Evolutionary conservation across 805 yeast genomes (phyloP).

Genomic region (Schwanniomyces pseudopolymorphus): DNA sequence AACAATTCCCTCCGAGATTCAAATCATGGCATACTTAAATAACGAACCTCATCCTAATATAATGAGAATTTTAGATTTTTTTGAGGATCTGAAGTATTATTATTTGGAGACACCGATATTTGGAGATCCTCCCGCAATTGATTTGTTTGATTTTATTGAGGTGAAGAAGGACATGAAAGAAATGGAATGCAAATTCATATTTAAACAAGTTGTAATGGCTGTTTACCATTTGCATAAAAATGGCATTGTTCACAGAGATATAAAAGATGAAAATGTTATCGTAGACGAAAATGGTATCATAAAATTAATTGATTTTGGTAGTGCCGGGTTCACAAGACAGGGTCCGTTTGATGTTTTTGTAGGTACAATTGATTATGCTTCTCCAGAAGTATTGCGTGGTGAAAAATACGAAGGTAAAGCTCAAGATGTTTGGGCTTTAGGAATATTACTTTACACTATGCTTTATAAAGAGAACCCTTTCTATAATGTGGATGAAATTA

Average conservation of each 20-base stretch:
- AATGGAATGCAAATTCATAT: constrained; percentile 72
- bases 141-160: constrained; percentile 89
- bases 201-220: constrained; percentile 77
- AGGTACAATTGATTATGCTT: constrained; percentile 96
- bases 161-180: constrained; percentile 79
- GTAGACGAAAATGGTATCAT: constrained; percentile 79
- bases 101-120: constrained; percentile 91
- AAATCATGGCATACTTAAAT: constrained; percentile 81
- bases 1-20: constrained; percentile 95
- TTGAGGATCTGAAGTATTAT: constrained; percentile 87
- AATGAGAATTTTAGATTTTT: constrained; percentile 81
- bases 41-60: constrained; percentile 83
- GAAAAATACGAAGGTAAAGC: constrained; percentile 88
- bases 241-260: constrained; percentile 91
- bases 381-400: constrained; percentile 93
- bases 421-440: constrained; percentile 97
- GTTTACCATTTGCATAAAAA: constrained; percentile 76
- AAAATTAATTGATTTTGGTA: constrained; percentile 91
- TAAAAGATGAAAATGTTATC: constrained; percentile 91
- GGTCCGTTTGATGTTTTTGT: constrained; percentile 98
- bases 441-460: constrained; percentile 84
- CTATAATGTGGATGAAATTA: constrained; percentile 90
- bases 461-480: constrained; percentile 94
- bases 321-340: constrained; percentile 84
- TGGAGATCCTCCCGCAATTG: constrained; percentile 88